A percentile compares a stretch with the other conserved stretches of the same genome.
Conservation (phyloP, 352 stramenopile species). For the Globisporangium carolinianum region DNA sequence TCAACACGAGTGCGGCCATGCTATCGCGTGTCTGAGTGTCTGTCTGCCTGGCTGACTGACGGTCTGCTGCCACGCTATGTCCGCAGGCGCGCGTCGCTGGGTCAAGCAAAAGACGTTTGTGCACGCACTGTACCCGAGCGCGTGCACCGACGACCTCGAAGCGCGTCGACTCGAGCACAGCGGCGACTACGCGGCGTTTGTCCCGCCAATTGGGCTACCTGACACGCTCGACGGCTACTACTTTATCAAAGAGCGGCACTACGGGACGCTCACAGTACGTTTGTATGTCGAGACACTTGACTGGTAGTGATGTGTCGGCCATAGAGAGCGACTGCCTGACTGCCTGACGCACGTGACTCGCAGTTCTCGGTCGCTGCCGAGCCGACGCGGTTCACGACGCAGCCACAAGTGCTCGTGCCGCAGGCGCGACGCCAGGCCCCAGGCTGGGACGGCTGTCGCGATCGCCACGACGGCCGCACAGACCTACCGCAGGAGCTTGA, state of each 20-base stretch:
- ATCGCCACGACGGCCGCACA: slow-evolving; percentile 63
- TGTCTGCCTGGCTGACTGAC: too few species aligned
- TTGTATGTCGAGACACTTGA: not conserved
- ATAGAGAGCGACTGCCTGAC: not conserved
- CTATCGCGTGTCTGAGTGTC: not conserved
- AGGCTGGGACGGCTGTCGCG: slow-evolving; percentile 94
- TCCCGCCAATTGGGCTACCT: slow-evolving; percentile 16
- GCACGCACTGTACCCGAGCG: slow-evolving; percentile 82
- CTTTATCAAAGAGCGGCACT: slow-evolving; percentile 64
- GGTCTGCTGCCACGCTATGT: not conserved
- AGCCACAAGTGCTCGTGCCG: slow-evolving; percentile 66
- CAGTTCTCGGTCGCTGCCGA: slow-evolving; percentile 87
- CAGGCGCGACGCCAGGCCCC: slow-evolving; percentile 88
- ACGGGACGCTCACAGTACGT: slow-evolving; percentile 58
- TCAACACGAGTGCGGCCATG: slow-evolving; percentile 78
- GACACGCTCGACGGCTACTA: slow-evolving; percentile 50
- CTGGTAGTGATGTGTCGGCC: too few species aligned
- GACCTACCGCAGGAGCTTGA: slow-evolving; percentile 65
- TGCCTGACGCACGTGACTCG: not conserved
- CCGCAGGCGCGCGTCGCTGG: slow-evolving; percentile 74
- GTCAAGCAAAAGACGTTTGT: slow-evolving; percentile 88
- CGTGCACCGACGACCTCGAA: slow-evolving; percentile 89
- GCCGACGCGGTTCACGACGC: slow-evolving; percentile 75
- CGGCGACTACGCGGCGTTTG: slow-evolving; percentile 63
- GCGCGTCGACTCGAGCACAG: slow-evolving; percentile 50